Conservation (phyloP, 192 early-diverging fungal genomes). For the Haplosporangium gracile region DNA sequence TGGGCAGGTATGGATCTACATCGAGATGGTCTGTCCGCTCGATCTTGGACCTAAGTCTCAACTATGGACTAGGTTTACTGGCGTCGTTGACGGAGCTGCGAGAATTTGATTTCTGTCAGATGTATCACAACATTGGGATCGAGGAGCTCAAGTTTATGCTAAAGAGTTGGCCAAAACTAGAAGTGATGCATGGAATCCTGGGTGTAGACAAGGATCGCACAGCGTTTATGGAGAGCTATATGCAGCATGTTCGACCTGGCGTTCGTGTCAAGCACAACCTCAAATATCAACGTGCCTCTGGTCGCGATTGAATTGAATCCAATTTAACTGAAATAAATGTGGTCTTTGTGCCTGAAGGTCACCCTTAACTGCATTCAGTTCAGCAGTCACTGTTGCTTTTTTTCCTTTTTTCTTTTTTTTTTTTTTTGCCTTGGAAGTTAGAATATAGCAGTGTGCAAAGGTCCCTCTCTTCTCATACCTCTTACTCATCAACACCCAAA, state of each 20-base stretch:
- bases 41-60: conserved; percentile 36
- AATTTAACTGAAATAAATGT: background rate
- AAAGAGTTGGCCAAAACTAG: conserved; percentile 30
- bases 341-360: background rate
- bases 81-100: conserved; percentile 15
- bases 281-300: conserved; percentile 1
- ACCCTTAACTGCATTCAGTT: background rate
- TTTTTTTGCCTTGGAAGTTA: background rate
- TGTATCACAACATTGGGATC: conserved; percentile 39
- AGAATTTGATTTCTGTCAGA: conserved; percentile 48
- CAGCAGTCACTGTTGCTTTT: background rate
- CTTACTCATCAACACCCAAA: background rate
- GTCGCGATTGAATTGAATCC: background rate
- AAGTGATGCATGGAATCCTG: conserved; percentile 22
- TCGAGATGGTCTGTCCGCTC: conserved; percentile 1
- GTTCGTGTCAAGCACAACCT: conserved; percentile 15
- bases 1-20: conserved; percentile 15
- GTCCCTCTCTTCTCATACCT: background rate
- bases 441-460: background rate
- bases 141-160: conserved; percentile 47
- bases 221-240: conserved; percentile 30
- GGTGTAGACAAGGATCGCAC: conserved; percentile 10
- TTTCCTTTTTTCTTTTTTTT: conserved; percentile 27
- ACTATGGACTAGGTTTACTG: conserved; percentile 16
- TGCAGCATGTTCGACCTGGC: conserved; percentile 26